A percentile compares a stretch with the other conserved stretches of the same genome.
These are phyloP conservation scores for Gossypium trilobum DNA, from an alignment of 441 rosid species.

Conservation along the genomic window DNA sequence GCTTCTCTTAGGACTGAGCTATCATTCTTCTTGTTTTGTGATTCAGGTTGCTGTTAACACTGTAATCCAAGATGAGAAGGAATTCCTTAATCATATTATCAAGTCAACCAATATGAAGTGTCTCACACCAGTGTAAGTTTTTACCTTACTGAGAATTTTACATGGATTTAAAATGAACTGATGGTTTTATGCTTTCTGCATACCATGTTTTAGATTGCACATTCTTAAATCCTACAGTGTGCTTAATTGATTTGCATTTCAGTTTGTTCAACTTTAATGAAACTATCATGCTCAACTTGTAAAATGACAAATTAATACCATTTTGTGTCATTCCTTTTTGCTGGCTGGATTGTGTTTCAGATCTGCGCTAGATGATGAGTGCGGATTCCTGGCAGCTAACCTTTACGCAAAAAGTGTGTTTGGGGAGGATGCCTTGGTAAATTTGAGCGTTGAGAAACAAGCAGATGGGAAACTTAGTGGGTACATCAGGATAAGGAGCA, in stretches of 20 bases:
- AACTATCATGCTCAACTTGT: background rate
- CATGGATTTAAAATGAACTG: background rate
- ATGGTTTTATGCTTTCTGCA: background rate
- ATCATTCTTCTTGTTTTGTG: background rate
- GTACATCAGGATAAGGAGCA: constrained; percentile 85
- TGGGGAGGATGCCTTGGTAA: constrained; percentile 83
- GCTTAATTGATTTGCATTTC: background rate
- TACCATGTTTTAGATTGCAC: background rate
- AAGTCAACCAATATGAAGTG: constrained; percentile 91
- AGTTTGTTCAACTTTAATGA: background rate
- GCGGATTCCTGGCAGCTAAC: constrained; percentile 83
- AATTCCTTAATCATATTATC: constrained; percentile 70
- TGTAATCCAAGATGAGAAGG: constrained; percentile 62
- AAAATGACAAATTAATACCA: background rate
- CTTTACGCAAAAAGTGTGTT: constrained; percentile 87
- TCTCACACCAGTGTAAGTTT: constrained; percentile 73
- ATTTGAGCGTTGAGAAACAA: constrained; percentile 76
- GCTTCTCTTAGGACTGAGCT: background rate
- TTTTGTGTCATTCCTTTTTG: background rate
- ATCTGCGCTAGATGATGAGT: constrained; percentile 75
- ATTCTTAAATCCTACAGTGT: background rate
- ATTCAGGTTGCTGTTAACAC: constrained; percentile 88
- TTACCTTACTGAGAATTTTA: background rate
- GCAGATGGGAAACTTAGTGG: constrained; percentile 67
- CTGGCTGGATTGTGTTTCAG: constrained; percentile 32